phyloP scores from a whole-genome alignment of 495 filamentous ascomycete species.

The Aspergillus affinis region DNA sequence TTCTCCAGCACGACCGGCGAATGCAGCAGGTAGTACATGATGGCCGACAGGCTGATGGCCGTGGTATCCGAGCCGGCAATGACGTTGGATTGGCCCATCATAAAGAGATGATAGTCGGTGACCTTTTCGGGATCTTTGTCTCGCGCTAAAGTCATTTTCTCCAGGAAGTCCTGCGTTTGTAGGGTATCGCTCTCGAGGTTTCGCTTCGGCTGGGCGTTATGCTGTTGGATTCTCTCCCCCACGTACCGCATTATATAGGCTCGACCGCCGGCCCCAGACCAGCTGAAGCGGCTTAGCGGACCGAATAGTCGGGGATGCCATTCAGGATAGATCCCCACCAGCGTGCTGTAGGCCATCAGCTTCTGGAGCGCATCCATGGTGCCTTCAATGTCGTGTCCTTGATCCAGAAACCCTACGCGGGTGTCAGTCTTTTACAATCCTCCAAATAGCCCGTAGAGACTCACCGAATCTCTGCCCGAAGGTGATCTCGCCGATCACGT shows the following conservation, averaged over 20 bases:
- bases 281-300: slow-evolving; percentile 37
- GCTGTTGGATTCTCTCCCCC: slow-evolving; percentile 39
- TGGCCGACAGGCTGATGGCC: slow-evolving; percentile 47
- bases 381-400: slow-evolving; percentile 63
- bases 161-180: slow-evolving; percentile 49
- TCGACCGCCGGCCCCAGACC: slow-evolving; percentile 41
- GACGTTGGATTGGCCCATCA: slow-evolving; percentile 52
- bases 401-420: slow-evolving; percentile 54
- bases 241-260: slow-evolving; percentile 47
- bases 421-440: background rate
- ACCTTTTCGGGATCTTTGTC: slow-evolving; percentile 57
- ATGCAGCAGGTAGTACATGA: slow-evolving; percentile 51
- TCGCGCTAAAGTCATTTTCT: slow-evolving; percentile 57
- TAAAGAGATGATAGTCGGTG: slow-evolving; percentile 48
- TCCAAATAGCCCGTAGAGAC: background rate
- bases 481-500: slow-evolving; percentile 66
- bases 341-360: slow-evolving; percentile 56
- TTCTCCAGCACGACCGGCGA: slow-evolving; percentile 35
- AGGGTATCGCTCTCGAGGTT: slow-evolving; percentile 27
- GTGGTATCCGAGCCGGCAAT: slow-evolving; percentile 58
- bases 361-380: slow-evolving; percentile 55
- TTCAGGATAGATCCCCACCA: slow-evolving; percentile 49
- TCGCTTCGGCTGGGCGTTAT: slow-evolving; percentile 18
- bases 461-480: slow-evolving; percentile 59
- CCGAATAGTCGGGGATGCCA: slow-evolving; percentile 46